Percentiles rank a stretch among this genome's conserved stretches.
Conservation (phyloP, 2,329 filamentous ascomycete genomes). For the Colletotrichum sp. region DNA sequence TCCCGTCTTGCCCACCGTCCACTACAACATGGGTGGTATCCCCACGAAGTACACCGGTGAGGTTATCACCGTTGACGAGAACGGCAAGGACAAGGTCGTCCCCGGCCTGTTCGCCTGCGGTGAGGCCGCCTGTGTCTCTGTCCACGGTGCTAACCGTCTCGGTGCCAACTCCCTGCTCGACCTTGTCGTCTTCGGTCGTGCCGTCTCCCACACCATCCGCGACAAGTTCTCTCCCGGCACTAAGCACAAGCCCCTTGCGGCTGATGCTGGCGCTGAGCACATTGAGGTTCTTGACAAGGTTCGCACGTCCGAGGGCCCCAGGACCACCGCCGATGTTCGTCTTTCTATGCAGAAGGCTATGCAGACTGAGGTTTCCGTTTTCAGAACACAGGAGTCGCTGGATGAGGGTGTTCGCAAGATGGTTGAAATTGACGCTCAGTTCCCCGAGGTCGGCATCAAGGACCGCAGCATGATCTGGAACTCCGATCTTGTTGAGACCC, state of each 20-base stretch:
- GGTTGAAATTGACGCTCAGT: slow-evolving; percentile 80
- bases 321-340: slow-evolving; percentile 87
- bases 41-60: slow-evolving; percentile 97
- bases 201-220: slow-evolving; percentile 95
- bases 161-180: slow-evolving; percentile 98
- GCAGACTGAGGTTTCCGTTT: slow-evolving; percentile 96
- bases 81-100: slow-evolving; percentile 90
- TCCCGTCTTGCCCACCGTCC: slow-evolving; percentile 92
- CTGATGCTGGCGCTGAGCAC: slow-evolving; percentile 87
- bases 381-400: slow-evolving; percentile 92
- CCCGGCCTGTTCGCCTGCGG: slow-evolving; percentile 95
- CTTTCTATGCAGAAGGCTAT: slow-evolving; percentile 97
- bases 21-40: slow-evolving; percentile 99
- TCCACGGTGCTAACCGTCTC: slow-evolving; percentile 97
- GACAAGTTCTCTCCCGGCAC: slow-evolving; percentile 89
- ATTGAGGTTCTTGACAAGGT: slow-evolving; percentile 87
- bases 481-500: slow-evolving; percentile 93
- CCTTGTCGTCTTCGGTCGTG: slow-evolving; percentile 96
- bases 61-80: slow-evolving; percentile 85
- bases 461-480: slow-evolving; percentile 99
- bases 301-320: slow-evolving; percentile 82
- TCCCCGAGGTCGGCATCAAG: slow-evolving; percentile 88
- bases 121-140: slow-evolving; percentile 96
- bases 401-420: slow-evolving; percentile 94
- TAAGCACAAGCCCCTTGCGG: slow-evolving; percentile 78